Conservation (phyloP, 768 basidiomycete species). For the Tricholoma sp. region DNA sequence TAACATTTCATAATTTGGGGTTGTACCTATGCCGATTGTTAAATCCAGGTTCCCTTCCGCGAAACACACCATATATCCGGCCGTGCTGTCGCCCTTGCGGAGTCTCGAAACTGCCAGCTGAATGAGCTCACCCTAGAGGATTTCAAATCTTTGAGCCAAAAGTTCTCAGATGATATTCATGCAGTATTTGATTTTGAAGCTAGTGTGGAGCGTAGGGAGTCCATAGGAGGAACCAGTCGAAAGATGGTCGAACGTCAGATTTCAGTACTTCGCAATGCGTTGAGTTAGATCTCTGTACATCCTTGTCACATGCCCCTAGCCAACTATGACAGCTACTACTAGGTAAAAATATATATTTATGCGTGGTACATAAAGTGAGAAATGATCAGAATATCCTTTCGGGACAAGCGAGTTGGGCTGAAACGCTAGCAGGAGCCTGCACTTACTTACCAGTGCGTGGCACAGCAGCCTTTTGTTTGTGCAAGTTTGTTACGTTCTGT, state of each 20-base stretch:
- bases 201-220: conserved; percentile 86
- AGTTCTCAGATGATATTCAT: conserved; percentile 79
- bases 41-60: conserved; percentile 84
- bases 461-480: conserved; percentile 9
- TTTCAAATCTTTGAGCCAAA: conserved; percentile 66
- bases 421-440: no score
- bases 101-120: conserved; percentile 73
- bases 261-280: conserved; percentile 57
- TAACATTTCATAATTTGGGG: conserved; percentile 37
- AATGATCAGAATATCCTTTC: no score
- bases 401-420: neutral
- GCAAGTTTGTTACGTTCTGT: conserved; percentile 13
- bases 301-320: neutral
- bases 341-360: neutral
- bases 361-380: no score
- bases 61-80: conserved; percentile 99
- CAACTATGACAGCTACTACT: no score
- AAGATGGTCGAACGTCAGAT: conserved; percentile 86
- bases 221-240: conserved; percentile 88
- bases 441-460: no score
- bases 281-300: conserved; percentile 26
- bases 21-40: conserved; percentile 1
- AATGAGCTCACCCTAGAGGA: conserved; percentile 77
- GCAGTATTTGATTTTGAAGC: conserved; percentile 93
- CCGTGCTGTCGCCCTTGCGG: conserved; percentile 91